A percentile compares a stretch with the other conserved stretches of the same genome.
Conservation (phyloP, 495 filamentous ascomycete species). For the Cercophora newfieldiana region DNA sequence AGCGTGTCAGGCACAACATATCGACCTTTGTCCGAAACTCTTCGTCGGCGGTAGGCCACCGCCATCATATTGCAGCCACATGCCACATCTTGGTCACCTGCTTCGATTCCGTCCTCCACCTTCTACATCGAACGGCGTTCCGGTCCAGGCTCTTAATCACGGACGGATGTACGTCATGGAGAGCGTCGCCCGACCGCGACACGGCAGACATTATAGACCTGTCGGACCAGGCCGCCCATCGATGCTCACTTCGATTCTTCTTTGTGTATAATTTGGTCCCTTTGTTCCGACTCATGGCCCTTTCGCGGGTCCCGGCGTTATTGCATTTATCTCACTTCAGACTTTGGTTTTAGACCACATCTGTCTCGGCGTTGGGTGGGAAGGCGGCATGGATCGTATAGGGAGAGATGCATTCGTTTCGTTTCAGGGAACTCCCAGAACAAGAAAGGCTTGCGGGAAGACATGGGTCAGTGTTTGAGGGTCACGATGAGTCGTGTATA, state of each 20-base stretch:
- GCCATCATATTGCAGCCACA: not conserved
- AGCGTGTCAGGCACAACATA: not conserved
- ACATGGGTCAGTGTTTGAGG: not conserved
- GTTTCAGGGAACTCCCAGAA: not conserved
- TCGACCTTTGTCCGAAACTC: not conserved
- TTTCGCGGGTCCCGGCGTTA: conserved; percentile 5
- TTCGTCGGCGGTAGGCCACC: not conserved
- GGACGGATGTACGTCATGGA: not conserved
- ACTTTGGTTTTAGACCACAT: conserved; percentile 7
- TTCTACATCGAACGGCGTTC: conserved; percentile 4
- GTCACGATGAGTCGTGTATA: not conserved
- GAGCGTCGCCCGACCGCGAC: not conserved
- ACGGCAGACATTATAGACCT: not conserved
- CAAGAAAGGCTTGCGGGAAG: not conserved
- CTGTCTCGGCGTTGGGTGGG: conserved; percentile 1
- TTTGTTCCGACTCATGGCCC: conserved; percentile 9
- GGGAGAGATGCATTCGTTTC: not conserved
- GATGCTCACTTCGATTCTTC: not conserved
- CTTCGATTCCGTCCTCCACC: not conserved
- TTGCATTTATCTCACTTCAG: conserved; percentile 6
- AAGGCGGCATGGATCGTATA: not conserved
- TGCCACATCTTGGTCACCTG: too few relatives aligned
- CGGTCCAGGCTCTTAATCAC: not conserved
- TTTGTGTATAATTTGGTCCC: conserved; percentile 7
- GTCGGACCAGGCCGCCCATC: not conserved